Evolutionary conservation across 1,284 basidiomycete genomes (phyloP), one percentile per base, ranked within the genome.

Genomic region (Ceratobasidium sp.): DNA sequence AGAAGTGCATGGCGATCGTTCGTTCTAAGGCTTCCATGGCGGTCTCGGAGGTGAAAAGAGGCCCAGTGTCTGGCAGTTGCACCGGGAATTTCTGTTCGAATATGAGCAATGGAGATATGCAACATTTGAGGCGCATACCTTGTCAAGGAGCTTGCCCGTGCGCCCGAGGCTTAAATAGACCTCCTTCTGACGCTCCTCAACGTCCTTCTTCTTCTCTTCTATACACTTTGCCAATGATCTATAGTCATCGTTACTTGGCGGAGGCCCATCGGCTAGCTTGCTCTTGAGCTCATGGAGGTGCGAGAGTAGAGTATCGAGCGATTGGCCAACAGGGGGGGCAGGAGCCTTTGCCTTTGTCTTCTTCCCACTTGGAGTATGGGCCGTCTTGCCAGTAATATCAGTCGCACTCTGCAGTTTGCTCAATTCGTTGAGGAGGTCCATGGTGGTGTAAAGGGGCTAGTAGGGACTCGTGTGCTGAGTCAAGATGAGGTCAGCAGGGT

Each of bases 141-240:
- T 98, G 81, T 98, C 96, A 79, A 97, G 82, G 0, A 90, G 87
- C 82, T 96, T 97, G 36, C 94, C 94, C 47, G 96, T 86, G 78
- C 89, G 89, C 22, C 90, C 88, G 6, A 97, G 83, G 0, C 91
- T 89, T 29, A 87, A 88, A 80, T 96, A 94, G 67, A 95, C 88
- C 78, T 95, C 94, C 82, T 96, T 97, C 85, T 96, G 90, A 1
- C 91, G 87, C 60, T 95, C 93, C 77, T 96, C 94, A 0, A 96
- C 86, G 74, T 95, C 93, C 82, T 91, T 95, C 89, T 93, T 95
- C 80, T 85, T 89, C 1, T 85, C 82, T 53, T 93, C 91, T 1
- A 94, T 85, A 1, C 85, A 85, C 80, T 88, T 88, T 27, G 87
- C 84, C 27, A 96, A 82, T 11, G 86, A 81, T 19, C 76, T 82